Percentiles rank a stretch among this genome's conserved stretches.
These are phyloP conservation scores for Spizellomyces sp. DNA, from an alignment of 192 early-diverging fungal genomes.

Conservation along the genomic window DNA sequence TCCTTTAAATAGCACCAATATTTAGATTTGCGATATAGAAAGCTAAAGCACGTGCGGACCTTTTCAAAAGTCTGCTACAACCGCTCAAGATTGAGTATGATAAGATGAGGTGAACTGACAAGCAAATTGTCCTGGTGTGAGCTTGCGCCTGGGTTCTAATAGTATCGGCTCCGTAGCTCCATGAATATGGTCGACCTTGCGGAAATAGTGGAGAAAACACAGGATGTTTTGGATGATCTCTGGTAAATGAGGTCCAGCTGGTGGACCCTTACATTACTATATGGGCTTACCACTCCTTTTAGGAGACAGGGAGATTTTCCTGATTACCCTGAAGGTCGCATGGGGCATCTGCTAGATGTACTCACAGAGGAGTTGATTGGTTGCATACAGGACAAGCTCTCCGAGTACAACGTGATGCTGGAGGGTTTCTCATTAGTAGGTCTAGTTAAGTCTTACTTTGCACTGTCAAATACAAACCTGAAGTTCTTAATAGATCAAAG, in stretches of 20 bases:
- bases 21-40: not conserved
- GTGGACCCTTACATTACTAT: not conserved
- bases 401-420: slow-evolving; percentile 5
- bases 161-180: not conserved
- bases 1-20: not conserved
- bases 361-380: slow-evolving; percentile 36
- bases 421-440: slow-evolving; percentile 17
- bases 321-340: slow-evolving; percentile 42
- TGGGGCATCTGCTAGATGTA: slow-evolving; percentile 43
- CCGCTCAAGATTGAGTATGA: slow-evolving; percentile 36
- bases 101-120: slow-evolving; percentile 17
- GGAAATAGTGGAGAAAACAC: slow-evolving; percentile 41
- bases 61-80: slow-evolving; percentile 26
- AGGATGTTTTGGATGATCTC: slow-evolving; percentile 47
- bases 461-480: not conserved
- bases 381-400: slow-evolving; percentile 31
- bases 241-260: slow-evolving; percentile 30
- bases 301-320: slow-evolving; percentile 42
- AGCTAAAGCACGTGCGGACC: slow-evolving; percentile 18
- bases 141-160: no score
- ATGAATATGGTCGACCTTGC: slow-evolving; percentile 15
- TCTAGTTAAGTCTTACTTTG: not conserved
- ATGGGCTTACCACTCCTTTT: not conserved
- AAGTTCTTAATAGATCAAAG: slow-evolving; percentile 36
- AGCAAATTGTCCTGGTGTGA: no score